Evolutionary conservation across 2,329 filamentous ascomycete genomes (phyloP).

Genomic region (Monilinia fructigena): DNA sequence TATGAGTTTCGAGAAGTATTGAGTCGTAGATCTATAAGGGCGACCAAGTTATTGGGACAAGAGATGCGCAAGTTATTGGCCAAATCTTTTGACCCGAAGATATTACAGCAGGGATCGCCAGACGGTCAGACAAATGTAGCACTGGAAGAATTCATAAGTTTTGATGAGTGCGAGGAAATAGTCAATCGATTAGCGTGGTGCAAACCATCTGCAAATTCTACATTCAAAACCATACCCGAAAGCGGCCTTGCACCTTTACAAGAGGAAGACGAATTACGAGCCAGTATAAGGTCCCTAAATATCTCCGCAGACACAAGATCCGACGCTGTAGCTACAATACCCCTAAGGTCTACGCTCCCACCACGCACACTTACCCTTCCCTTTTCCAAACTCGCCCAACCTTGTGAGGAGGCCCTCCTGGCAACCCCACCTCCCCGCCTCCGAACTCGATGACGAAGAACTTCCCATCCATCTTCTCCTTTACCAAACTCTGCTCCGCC

Average conservation of each 20-base stretch:
- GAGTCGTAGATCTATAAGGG: slow-evolving; percentile 68
- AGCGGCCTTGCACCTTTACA: slow-evolving; percentile 51
- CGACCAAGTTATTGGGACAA: slow-evolving; percentile 68
- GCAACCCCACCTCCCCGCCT: slow-evolving; percentile 51
- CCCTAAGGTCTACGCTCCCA: slow-evolving; percentile 45
- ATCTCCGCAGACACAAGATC: slow-evolving; percentile 27
- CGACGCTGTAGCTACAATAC: slow-evolving; percentile 43
- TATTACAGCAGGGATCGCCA: slow-evolving; percentile 31
- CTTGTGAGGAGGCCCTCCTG: slow-evolving; percentile 75
- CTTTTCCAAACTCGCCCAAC: slow-evolving; percentile 68
- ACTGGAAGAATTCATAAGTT: slow-evolving; percentile 49
- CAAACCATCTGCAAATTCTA: slow-evolving; percentile 38
- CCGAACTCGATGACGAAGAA: slow-evolving; percentile 82
- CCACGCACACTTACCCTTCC: slow-evolving; percentile 61
- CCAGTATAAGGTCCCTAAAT: slow-evolving; percentile 33
- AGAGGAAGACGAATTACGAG: slow-evolving; percentile 54
- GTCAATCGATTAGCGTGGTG: slow-evolving; percentile 78
- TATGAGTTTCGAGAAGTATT: slow-evolving; percentile 87
- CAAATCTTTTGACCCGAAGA: slow-evolving; percentile 42
- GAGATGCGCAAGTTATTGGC: slow-evolving; percentile 66
- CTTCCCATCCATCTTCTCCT: slow-evolving; percentile 73
- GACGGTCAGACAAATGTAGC: slow-evolving; percentile 23
- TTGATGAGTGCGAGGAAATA: slow-evolving; percentile 81
- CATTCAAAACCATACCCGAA: slow-evolving; percentile 28
- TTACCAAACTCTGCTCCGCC: slow-evolving; percentile 69